phyloP scores from a whole-genome alignment of 176 grass and related monocot species.

The Oryza punctata region DNA sequence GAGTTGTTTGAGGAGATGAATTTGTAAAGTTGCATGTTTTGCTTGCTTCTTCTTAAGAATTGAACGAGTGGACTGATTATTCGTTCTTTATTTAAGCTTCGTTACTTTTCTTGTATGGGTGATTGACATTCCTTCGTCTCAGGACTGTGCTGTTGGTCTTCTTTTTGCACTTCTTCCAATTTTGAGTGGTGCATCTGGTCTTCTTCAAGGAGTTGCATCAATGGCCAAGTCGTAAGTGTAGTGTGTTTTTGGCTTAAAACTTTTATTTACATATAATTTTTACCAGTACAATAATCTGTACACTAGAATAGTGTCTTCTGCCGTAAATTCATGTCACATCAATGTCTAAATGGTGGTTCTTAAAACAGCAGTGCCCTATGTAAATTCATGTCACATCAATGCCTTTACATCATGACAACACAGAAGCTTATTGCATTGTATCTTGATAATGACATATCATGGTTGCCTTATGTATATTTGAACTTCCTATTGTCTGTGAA shows the following conservation, averaged over 20 bases:
- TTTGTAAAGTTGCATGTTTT: slow-evolving; percentile 11
- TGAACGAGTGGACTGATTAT: background rate
- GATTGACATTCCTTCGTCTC: slow-evolving; percentile 21
- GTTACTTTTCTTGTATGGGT: slow-evolving; percentile 14
- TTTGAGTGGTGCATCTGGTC: slow-evolving; percentile 83
- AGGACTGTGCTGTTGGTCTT: slow-evolving; percentile 99
- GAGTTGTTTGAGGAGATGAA: slow-evolving; percentile 4
- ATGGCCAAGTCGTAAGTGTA: slow-evolving; percentile 83
- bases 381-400: too few species aligned
- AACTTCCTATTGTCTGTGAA: background rate
- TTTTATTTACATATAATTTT: slow-evolving; percentile 24
- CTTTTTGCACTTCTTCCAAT: slow-evolving; percentile 97
- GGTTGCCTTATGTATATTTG: slow-evolving; percentile 11
- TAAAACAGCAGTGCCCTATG: slow-evolving; percentile 9
- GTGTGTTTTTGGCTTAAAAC: slow-evolving; percentile 6
- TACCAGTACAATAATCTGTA: slow-evolving; percentile 5
- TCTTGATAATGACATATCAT: slow-evolving; percentile 4
- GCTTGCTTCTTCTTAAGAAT: slow-evolving; percentile 5
- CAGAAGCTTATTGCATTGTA: slow-evolving; percentile 7
- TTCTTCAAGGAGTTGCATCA: slow-evolving; percentile 91
- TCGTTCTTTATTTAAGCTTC: background rate
- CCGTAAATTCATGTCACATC: background rate
- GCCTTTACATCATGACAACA: background rate
- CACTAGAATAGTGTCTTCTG: background rate
- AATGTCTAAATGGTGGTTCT: background rate